A percentile compares a stretch with the other conserved stretches of the same genome.
Evolutionary conservation across 306 rosid genomes (phyloP).

Genomic region (Sechiopsis laciniata): DNA sequence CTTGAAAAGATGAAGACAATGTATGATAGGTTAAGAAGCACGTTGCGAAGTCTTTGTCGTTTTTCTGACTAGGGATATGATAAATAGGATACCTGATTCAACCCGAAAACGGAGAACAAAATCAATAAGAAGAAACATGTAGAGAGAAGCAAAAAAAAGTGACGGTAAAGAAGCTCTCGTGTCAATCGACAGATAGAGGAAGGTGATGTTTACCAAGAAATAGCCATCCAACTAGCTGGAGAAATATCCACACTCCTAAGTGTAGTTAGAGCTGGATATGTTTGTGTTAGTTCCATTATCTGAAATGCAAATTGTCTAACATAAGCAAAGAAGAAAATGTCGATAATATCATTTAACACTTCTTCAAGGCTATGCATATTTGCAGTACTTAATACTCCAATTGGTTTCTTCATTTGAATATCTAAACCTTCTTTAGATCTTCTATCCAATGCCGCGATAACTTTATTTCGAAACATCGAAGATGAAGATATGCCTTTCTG

Average conservation of each 20-base stretch:
- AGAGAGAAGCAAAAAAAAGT: too few species aligned
- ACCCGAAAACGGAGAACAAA: not conserved
- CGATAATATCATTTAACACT: slow-evolving; percentile 5
- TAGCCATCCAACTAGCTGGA: slow-evolving; percentile 91
- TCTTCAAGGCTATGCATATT: slow-evolving; percentile 1
- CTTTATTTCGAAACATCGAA: not conserved
- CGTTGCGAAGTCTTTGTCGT: slow-evolving; percentile 54
- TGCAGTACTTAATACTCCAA: not conserved
- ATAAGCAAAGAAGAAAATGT: slow-evolving; percentile 5
- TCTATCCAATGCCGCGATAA: not conserved
- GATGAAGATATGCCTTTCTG: not conserved
- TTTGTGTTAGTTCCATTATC: slow-evolving; percentile 53
- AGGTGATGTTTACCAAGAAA: slow-evolving; percentile 59
- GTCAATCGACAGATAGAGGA: not conserved
- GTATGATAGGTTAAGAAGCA: slow-evolving; percentile 82
- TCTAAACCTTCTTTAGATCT: too few species aligned
- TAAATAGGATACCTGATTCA: slow-evolving; percentile 71
- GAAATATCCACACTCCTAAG: slow-evolving; percentile 72
- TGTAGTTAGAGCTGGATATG: slow-evolving; percentile 45
- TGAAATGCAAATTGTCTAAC: slow-evolving; percentile 21
- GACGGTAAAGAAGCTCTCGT: not conserved
- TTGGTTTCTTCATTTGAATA: not conserved
- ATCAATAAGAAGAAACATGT: not conserved
- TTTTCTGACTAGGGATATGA: slow-evolving; percentile 50
- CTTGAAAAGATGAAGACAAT: slow-evolving; percentile 69